phyloP scores from a whole-genome alignment of 106 monocot genomes.

The Chionographis japonica region DNA sequence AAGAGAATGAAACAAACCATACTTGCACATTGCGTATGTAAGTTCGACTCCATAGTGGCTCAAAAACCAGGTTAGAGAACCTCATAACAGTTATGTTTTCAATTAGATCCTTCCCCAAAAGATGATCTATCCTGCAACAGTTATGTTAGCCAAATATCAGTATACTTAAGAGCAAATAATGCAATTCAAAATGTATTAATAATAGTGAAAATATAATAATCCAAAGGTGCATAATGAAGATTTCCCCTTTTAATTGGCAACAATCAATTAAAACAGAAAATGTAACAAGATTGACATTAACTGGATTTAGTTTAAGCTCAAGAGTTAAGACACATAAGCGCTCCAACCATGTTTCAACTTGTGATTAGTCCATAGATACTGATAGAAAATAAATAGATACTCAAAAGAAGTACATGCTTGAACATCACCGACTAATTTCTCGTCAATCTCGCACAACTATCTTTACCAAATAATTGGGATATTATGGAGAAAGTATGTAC shows the following conservation, averaged over 20 bases:
- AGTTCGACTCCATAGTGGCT: conserved; percentile 81
- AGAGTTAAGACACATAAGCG: too few relatives aligned
- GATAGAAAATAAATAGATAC: too few relatives aligned
- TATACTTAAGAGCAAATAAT: neutral
- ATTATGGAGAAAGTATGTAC: conserved; percentile 23
- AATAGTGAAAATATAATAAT: neutral
- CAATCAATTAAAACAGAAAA: too few relatives aligned
- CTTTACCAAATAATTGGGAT: neutral
- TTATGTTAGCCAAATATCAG: neutral
- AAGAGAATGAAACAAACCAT: neutral
- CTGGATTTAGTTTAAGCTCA: too few relatives aligned
- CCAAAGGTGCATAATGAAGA: too few relatives aligned
- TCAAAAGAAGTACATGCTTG: too few relatives aligned
- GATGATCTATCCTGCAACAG: conserved; percentile 80
- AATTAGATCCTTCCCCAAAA: conserved; percentile 78
- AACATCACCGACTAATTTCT: neutral
- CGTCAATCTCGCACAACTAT: neutral
- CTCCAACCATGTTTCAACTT: too few relatives aligned
- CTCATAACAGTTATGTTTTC: conserved; percentile 86
- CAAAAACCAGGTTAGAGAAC: conserved; percentile 89
- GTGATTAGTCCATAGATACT: too few relatives aligned
- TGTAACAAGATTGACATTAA: too few relatives aligned
- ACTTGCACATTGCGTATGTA: conserved; percentile 89
- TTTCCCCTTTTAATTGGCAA: too few relatives aligned
- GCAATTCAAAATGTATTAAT: neutral